Percentiles rank a stretch among this genome's conserved stretches.
phyloP scores from a whole-genome alignment of 495 filamentous ascomycete species.

The Penicillium silybi region DNA sequence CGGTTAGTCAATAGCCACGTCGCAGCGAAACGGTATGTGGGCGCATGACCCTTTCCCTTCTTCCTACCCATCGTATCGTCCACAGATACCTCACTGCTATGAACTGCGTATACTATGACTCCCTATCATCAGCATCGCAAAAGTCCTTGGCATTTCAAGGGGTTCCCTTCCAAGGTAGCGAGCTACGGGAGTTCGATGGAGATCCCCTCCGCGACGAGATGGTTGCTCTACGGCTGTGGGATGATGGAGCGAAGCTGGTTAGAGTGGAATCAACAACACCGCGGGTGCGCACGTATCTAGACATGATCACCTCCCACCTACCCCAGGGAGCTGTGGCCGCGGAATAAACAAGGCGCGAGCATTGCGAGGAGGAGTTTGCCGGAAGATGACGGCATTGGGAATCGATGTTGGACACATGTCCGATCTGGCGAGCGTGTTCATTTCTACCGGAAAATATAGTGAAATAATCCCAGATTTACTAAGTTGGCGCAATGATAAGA shows the following conservation, averaged over 20 bases:
- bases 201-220: slow-evolving; percentile 36
- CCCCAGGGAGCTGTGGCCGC: not conserved
- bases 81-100: slow-evolving; percentile 37
- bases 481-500: too few species aligned
- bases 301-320: slow-evolving; percentile 29
- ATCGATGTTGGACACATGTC: not conserved
- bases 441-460: not conserved
- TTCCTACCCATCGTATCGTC: not conserved
- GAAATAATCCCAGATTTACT: too few species aligned
- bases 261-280: slow-evolving; percentile 28
- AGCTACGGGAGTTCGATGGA: slow-evolving; percentile 25
- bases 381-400: not conserved
- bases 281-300: slow-evolving; percentile 25
- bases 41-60: too few species aligned
- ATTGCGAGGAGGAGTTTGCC: not conserved
- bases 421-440: not conserved
- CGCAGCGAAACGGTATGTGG: slow-evolving; percentile 39
- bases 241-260: slow-evolving; percentile 39
- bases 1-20: slow-evolving; percentile 42
- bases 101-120: slow-evolving; percentile 33
- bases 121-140: slow-evolving; percentile 36
- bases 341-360: not conserved
- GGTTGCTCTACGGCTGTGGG: slow-evolving; percentile 39
- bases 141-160: slow-evolving; percentile 41
- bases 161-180: slow-evolving; percentile 36